A percentile compares a stretch with the other conserved stretches of the same genome.
Conservation (phyloP, 1,284 basidiomycete species). For the Naganishia liquefaciens region DNA sequence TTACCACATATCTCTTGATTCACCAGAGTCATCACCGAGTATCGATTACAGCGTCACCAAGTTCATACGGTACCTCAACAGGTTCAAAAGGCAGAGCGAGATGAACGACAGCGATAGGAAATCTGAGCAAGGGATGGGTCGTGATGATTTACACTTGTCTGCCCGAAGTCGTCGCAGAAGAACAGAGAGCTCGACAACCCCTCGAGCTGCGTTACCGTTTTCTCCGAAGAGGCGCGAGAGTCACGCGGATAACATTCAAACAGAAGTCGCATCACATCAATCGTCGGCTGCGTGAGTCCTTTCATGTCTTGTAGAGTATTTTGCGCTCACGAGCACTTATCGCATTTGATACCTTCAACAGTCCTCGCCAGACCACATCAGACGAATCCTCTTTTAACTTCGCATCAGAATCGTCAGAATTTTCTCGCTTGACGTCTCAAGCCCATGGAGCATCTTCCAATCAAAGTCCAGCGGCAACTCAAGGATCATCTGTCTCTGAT, state of each 20-base stretch:
- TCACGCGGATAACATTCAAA: not conserved
- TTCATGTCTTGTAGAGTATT: too few species aligned
- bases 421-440: not conserved
- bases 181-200: too few species aligned
- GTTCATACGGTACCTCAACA: not conserved
- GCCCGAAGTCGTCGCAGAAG: too few species aligned
- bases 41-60: slow-evolving; percentile 2
- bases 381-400: slow-evolving; percentile 5
- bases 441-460: not conserved
- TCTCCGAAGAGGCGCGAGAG: too few species aligned
- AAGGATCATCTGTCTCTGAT: not conserved
- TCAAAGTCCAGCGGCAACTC: not conserved
- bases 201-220: too few species aligned
- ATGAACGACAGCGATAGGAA: not conserved
- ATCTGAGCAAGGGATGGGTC: not conserved
- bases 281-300: too few species aligned
- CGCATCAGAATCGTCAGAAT: not conserved
- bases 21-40: not conserved
- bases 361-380: too few species aligned
- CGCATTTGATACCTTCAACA: too few species aligned
- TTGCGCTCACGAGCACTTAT: too few species aligned
- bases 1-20: slow-evolving; percentile 1
- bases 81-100: not conserved
- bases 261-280: not conserved
- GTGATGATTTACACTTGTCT: not conserved